Evolutionary conservation across 345 rosid genomes (phyloP).

Genomic region (Citrus unshiu): DNA sequence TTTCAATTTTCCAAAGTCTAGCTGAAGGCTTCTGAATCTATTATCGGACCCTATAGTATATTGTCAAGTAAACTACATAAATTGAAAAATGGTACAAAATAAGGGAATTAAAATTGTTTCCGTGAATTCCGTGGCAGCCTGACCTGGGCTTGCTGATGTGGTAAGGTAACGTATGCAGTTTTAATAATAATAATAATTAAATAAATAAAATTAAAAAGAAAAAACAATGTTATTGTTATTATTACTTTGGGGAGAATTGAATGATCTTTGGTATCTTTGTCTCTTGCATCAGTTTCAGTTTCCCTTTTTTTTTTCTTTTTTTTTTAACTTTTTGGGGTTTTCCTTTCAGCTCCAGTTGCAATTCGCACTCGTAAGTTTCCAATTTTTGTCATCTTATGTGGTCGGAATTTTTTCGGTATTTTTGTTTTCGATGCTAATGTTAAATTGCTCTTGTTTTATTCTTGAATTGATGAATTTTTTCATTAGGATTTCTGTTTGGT

Average conservation of each 20-base stretch:
- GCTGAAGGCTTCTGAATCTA: too few species aligned
- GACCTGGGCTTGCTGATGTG: not conserved
- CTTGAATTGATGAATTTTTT: not conserved
- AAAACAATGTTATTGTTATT: not conserved
- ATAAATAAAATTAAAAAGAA: too few species aligned
- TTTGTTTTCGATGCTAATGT: too few species aligned
- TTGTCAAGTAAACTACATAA: not conserved
- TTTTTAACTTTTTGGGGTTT: not conserved
- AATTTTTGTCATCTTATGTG: not conserved
- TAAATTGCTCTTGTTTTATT: not conserved
- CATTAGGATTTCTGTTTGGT: not conserved
- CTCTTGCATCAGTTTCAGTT: not conserved
- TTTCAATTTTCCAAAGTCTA: too few species aligned
- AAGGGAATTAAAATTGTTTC: not conserved
- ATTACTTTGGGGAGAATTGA: not conserved
- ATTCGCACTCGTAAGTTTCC: not conserved
- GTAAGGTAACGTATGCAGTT: not conserved
- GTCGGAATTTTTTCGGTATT: too few species aligned
- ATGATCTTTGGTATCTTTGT: not conserved
- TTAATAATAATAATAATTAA: not conserved
- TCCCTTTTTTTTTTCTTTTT: not conserved
- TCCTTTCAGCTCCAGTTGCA: not conserved
- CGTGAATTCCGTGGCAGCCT: not conserved
- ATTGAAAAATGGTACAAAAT: not conserved
- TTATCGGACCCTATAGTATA: too few species aligned